Conservation (phyloP, 371 early-diverging fungal species). For the Thermomucor indicae-seudaticae region DNA sequence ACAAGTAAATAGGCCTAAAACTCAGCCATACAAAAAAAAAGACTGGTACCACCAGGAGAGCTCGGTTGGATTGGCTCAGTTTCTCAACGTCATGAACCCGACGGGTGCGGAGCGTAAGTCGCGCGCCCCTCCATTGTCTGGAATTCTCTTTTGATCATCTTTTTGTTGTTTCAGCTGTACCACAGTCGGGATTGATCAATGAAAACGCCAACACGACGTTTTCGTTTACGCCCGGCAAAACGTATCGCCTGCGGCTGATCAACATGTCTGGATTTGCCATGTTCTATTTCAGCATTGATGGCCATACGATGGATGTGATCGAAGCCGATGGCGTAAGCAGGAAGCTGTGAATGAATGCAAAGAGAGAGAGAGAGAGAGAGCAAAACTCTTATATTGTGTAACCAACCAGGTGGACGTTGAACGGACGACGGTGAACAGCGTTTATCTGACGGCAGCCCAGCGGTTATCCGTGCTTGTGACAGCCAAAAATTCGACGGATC, state of each 20-base stretch:
- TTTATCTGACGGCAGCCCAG: conserved; percentile 61
- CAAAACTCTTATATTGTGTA: neutral
- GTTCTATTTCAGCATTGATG: conserved; percentile 66
- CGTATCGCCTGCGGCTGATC: conserved; percentile 42
- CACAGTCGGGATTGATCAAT: conserved; percentile 44
- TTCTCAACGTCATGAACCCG: conserved; percentile 47
- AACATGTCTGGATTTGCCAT: conserved; percentile 64
- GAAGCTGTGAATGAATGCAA: neutral
- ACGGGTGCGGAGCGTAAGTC: conserved; percentile 53
- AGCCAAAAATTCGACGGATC: conserved; percentile 53
- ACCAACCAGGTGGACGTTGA: conserved; percentile 29
- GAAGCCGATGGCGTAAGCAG: conserved; percentile 67
- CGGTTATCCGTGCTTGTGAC: conserved; percentile 65
- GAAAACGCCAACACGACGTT: conserved; percentile 21
- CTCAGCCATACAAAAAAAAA: neutral
- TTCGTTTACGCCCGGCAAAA: conserved; percentile 20
- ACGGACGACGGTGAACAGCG: conserved; percentile 43
- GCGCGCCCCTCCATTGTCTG: neutral
- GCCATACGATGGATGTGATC: conserved; percentile 70
- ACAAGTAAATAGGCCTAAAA: neutral
- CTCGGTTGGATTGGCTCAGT: conserved; percentile 27
- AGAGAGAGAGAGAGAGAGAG: neutral
- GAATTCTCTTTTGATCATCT: neutral
- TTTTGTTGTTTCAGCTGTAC: conserved; percentile 1
- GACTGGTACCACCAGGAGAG: conserved; percentile 64